Conservation (phyloP, 208 protist genomes). For the Acanthamoeba sp. region DNA sequence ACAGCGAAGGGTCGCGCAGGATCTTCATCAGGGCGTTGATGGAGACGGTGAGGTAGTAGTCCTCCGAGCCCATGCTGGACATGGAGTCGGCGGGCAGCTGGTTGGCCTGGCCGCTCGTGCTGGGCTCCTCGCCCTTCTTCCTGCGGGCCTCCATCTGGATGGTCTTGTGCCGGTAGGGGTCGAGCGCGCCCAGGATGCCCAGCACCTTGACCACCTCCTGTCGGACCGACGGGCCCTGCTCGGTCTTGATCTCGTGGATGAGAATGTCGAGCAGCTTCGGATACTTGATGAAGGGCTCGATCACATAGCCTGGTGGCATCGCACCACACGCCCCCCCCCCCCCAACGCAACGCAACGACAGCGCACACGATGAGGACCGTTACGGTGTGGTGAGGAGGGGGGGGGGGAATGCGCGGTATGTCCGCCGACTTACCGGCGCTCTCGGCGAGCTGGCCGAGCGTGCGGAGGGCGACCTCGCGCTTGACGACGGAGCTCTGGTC, state of each 20-base stretch:
- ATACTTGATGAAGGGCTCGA: constrained; percentile 89
- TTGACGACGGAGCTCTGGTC: constrained; percentile 89
- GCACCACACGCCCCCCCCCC: too few relatives aligned
- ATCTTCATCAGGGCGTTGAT: constrained; percentile 92
- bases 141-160: constrained; percentile 61
- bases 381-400: too few relatives aligned
- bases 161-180: constrained; percentile 91
- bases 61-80: constrained; percentile 81
- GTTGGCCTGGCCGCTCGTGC: background rate
- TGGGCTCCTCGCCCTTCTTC: constrained; percentile 33
- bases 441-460: constrained; percentile 88
- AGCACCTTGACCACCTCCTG: constrained; percentile 92
- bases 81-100: constrained; percentile 34
- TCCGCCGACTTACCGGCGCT: too few relatives aligned
- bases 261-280: constrained; percentile 90
- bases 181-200: constrained; percentile 94
- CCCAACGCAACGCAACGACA: too few relatives aligned
- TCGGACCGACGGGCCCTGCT: constrained; percentile 85
- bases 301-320: constrained; percentile 82
- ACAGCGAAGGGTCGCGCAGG: constrained; percentile 90
- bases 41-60: constrained; percentile 93
- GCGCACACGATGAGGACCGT: too few relatives aligned
- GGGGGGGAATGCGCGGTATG: too few relatives aligned
- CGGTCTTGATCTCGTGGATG: constrained; percentile 89
- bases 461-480: constrained; percentile 86